Conservation (phyloP, 345 rosid species). For the Sisymbrium altissimum region DNA sequence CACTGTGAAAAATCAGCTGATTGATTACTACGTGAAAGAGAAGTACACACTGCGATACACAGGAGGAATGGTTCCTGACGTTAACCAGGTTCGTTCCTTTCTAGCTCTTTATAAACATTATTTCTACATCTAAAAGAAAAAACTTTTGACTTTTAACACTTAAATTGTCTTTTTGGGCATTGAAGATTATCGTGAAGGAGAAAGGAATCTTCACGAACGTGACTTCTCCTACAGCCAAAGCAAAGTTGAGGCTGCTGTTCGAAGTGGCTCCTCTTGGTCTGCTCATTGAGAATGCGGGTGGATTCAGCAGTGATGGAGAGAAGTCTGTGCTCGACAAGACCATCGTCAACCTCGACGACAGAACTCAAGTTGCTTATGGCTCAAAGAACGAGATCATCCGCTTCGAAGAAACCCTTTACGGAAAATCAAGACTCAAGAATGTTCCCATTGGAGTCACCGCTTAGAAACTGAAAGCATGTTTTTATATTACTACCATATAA, state of each 20-base stretch:
- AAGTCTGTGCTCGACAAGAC: constrained; percentile 73
- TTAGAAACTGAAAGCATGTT: constrained; percentile 16
- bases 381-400: constrained; percentile 91
- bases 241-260: constrained; percentile 84
- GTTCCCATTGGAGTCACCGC: constrained; percentile 70
- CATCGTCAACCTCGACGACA: constrained; percentile 66
- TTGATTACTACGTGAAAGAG: constrained; percentile 82
- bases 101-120: not conserved
- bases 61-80: constrained; percentile 99
- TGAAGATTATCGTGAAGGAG: constrained; percentile 90
- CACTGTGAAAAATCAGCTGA: constrained; percentile 45
- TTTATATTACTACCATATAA: constrained; percentile 2
- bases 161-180: not conserved
- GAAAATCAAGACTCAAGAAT: constrained; percentile 77
- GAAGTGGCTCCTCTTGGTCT: constrained; percentile 91
- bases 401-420: constrained; percentile 84
- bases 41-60: constrained; percentile 98
- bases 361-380: constrained; percentile 97
- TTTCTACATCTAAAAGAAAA: not conserved
- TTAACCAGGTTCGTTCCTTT: constrained; percentile 61
- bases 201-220: constrained; percentile 96
- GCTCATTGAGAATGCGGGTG: constrained; percentile 84
- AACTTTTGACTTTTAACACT: not conserved
- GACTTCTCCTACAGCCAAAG: constrained; percentile 79
- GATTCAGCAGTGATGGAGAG: constrained; percentile 82